A percentile compares a stretch with the other conserved stretches of the same genome.
Evolutionary conservation across 805 yeast species (phyloP).

Genomic region (Debaryomyces tyrocola): DNA sequence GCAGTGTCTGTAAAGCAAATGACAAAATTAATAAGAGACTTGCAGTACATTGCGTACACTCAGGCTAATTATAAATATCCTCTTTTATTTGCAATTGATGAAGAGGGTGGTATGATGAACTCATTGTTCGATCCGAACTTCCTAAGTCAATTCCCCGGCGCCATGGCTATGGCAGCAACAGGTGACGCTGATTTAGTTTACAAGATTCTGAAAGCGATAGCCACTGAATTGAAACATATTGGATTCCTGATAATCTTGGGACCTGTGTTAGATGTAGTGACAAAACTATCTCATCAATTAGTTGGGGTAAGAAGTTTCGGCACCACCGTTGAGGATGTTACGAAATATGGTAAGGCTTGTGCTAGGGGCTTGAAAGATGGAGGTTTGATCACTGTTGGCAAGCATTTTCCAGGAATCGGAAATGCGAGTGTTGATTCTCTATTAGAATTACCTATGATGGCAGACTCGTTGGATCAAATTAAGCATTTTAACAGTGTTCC

Average conservation of each 20-base stretch:
- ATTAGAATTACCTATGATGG: conserved; percentile 58
- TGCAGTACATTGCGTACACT: conserved; percentile 53
- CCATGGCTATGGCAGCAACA: conserved; percentile 63
- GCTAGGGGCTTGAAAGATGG: conserved; percentile 55
- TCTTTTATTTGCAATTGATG: conserved; percentile 56
- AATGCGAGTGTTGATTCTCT: conserved; percentile 58
- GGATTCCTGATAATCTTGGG: conserved; percentile 59
- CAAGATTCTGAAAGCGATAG: conserved; percentile 54
- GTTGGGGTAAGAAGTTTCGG: conserved; percentile 65
- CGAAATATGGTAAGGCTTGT: conserved; percentile 52
- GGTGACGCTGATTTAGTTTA: conserved; percentile 49
- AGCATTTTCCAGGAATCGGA: conserved; percentile 69
- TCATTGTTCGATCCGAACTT: conserved; percentile 52
- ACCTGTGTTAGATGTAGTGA: conserved; percentile 62
- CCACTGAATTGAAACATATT: conserved; percentile 50
- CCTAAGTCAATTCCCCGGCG: conserved; percentile 61
- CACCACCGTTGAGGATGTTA: conserved; percentile 57
- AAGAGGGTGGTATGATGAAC: conserved; percentile 65
- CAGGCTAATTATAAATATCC: conserved; percentile 53
- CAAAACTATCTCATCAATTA: conserved; percentile 54
- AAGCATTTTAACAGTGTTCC: conserved; percentile 52
- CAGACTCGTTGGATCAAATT: conserved; percentile 54
- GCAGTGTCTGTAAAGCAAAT: conserved; percentile 50
- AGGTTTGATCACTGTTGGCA: conserved; percentile 55
- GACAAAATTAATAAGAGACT: conserved; percentile 47